A percentile compares a stretch with the other conserved stretches of the same genome.
These are phyloP conservation scores for Solanum hybrid DNA, from an alignment of 305 asterid species.

Conservation along the genomic window DNA sequence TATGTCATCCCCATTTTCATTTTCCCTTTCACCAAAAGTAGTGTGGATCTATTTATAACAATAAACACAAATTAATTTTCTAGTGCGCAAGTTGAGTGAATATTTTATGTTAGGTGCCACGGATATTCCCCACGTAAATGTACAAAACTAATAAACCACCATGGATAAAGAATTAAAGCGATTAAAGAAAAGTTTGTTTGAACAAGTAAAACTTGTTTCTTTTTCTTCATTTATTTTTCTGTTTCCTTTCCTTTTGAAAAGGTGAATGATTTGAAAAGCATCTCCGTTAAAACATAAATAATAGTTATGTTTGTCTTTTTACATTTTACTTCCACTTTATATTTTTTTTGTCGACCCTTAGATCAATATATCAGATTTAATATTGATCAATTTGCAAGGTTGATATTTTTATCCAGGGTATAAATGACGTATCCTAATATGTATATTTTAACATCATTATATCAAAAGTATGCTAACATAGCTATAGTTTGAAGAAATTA, in stretches of 20 bases:
- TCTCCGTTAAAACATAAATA: neutral
- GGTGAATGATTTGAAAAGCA: neutral
- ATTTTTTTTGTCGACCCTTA: neutral
- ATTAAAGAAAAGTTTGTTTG: neutral
- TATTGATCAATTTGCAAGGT: neutral
- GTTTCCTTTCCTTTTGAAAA: neutral
- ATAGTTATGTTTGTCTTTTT: neutral
- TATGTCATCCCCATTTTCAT: slow-evolving; percentile 20
- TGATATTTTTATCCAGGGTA: neutral
- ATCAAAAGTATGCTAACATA: neutral
- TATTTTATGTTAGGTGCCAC: slow-evolving; percentile 14
- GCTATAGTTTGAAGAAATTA: neutral
- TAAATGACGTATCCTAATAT: neutral
- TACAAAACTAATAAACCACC: neutral
- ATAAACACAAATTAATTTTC: neutral
- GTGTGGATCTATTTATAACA: neutral
- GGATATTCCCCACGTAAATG: slow-evolving; percentile 34
- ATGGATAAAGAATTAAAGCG: neutral
- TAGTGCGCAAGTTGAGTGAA: slow-evolving; percentile 21
- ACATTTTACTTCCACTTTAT: neutral
- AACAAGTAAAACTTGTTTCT: neutral
- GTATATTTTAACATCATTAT: neutral
- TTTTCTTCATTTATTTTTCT: neutral
- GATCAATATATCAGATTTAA: neutral
- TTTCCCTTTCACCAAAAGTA: slow-evolving; percentile 1